Conservation (phyloP, 352 stramenopile genomes). For the Globisporangium takayamanum region DNA sequence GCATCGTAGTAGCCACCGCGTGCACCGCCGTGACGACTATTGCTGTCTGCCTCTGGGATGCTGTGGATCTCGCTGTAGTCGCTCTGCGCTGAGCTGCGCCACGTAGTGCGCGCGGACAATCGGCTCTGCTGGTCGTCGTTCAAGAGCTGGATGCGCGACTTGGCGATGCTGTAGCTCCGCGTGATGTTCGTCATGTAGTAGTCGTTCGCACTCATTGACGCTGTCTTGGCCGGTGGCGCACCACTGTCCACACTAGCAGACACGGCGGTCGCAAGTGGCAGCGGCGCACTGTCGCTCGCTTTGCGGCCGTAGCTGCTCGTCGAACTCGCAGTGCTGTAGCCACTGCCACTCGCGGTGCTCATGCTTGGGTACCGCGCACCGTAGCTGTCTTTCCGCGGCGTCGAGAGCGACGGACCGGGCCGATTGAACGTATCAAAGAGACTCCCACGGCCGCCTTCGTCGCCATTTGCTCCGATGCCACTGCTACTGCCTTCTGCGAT, state of each 20-base stretch:
- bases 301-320: conserved; percentile 1
- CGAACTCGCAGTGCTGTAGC: conserved; percentile 3
- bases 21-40: background rate
- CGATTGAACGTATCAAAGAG: conserved; percentile 11
- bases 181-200: conserved; percentile 16
- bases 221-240: background rate
- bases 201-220: conserved; percentile 10
- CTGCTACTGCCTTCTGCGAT: conserved; percentile 9
- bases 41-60: conserved; percentile 11
- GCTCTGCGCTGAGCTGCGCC: conserved; percentile 14
- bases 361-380: conserved; percentile 1
- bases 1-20: conserved; percentile 1
- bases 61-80: conserved; percentile 16
- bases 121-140: conserved; percentile 18
- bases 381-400: conserved; percentile 2
- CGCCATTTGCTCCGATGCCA: background rate
- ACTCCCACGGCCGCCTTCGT: conserved; percentile 10
- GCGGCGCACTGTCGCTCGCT: background rate
- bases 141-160: conserved; percentile 18
- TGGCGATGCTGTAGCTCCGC: conserved; percentile 14
- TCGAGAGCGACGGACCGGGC: conserved; percentile 2
- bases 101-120: conserved; percentile 15
- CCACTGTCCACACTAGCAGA: background rate
- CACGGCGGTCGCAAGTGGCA: background rate
- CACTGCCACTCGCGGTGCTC: background rate